phyloP scores from a whole-genome alignment of 225 moss, liverwort and hornwort species.

The Polytrichum formosum region DNA sequence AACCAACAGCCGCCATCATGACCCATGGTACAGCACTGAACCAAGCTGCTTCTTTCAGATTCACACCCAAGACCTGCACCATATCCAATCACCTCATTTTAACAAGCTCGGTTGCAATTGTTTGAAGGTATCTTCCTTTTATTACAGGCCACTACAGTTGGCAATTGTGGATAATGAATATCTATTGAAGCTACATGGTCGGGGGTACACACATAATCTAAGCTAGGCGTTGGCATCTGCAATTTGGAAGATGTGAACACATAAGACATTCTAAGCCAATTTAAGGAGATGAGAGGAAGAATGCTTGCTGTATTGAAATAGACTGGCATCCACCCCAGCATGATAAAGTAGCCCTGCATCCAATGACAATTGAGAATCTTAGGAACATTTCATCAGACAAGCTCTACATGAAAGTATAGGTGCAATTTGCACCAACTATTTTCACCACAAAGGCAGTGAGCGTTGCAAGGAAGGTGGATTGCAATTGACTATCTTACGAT shows the following conservation, averaged over 20 bases:
- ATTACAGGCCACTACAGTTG: too few relatives aligned
- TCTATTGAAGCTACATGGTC: too few relatives aligned
- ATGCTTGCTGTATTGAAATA: conserved; percentile 74
- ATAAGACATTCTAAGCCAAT: neutral
- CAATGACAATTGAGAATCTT: too few relatives aligned
- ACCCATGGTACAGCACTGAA: conserved; percentile 84
- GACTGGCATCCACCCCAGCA: conserved; percentile 90
- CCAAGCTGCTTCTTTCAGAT: conserved; percentile 82
- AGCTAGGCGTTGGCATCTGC: neutral
- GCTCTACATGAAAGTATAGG: too few relatives aligned
- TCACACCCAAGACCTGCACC: conserved; percentile 75
- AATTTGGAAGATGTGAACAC: neutral
- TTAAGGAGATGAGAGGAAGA: neutral
- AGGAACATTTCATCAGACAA: too few relatives aligned
- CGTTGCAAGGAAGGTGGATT: too few relatives aligned
- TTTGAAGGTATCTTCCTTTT: too few relatives aligned
- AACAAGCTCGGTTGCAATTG: too few relatives aligned
- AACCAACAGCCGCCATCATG: conserved; percentile 79
- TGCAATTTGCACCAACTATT: too few relatives aligned
- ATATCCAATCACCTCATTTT: neutral
- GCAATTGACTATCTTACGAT: too few relatives aligned
- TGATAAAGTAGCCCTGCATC: conserved; percentile 82
- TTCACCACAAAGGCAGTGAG: too few relatives aligned
- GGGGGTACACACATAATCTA: neutral
- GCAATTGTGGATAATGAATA: too few relatives aligned